These are phyloP conservation scores for Bipolaris victoriae DNA, from an alignment of 2,329 filamentous ascomycete species.

Conservation along the genomic window DNA sequence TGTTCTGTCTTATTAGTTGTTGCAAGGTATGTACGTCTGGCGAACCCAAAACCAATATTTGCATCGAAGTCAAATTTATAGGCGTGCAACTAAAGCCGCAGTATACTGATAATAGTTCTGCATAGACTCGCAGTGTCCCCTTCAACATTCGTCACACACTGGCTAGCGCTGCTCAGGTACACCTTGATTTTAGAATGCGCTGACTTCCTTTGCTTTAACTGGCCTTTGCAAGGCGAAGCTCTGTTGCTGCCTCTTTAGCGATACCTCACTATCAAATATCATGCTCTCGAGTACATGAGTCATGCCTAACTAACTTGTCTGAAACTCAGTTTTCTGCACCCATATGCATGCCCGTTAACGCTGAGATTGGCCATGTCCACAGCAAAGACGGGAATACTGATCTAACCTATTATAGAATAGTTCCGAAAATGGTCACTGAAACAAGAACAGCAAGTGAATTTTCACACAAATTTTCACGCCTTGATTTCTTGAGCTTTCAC, in stretches of 20 bases:
- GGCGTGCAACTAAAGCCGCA: not conserved
- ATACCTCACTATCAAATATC: not conserved
- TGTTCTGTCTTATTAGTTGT: not conserved
- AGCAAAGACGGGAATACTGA: too few species aligned
- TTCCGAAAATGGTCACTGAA: not conserved
- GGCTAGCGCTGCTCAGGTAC: not conserved
- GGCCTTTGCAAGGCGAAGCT: not conserved
- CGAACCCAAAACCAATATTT: not conserved
- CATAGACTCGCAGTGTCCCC: not conserved
- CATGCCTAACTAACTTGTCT: not conserved
- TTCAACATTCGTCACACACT: too few species aligned
- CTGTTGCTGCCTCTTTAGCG: not conserved
- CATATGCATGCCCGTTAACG: not conserved
- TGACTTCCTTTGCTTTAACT: not conserved
- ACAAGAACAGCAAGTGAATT: slow-evolving; percentile 1
- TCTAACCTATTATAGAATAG: not conserved
- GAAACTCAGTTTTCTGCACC: not conserved
- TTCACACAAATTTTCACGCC: slow-evolving; percentile 1
- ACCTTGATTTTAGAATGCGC: not conserved
- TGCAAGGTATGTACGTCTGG: not conserved
- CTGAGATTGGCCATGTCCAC: not conserved
- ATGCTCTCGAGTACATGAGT: not conserved
- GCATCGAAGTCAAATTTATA: not conserved
- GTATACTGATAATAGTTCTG: not conserved
- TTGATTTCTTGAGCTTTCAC: not conserved